Conservation (phyloP, 805 yeast species). For the Spathaspora passalidarum region DNA sequence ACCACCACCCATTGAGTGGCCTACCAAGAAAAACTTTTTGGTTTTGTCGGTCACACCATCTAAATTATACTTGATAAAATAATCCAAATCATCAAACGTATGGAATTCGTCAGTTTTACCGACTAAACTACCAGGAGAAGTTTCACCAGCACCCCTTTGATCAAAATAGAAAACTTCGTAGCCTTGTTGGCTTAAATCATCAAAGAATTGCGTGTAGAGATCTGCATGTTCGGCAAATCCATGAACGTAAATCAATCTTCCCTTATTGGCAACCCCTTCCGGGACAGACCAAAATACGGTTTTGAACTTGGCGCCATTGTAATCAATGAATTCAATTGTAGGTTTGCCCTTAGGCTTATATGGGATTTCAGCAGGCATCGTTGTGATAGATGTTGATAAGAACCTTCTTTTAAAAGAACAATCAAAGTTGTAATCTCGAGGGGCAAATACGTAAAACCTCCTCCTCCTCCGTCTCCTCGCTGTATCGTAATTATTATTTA, state of each 20-base stretch:
- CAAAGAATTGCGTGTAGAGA: conserved; percentile 51
- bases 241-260: conserved; percentile 60
- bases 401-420: neutral
- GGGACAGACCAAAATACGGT: conserved; percentile 43
- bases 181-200: conserved; percentile 49
- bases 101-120: conserved; percentile 59
- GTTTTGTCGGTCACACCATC: conserved; percentile 26
- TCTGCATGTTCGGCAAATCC: conserved; percentile 65
- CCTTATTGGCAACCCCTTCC: conserved; percentile 34
- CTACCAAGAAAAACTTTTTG: conserved; percentile 51
- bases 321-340: conserved; percentile 23
- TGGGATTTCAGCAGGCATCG: conserved; percentile 22
- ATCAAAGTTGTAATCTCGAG: neutral
- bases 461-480: neutral
- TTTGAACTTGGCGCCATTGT: conserved; percentile 38
- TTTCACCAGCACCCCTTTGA: conserved; percentile 74
- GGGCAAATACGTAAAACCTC: too few relatives aligned
- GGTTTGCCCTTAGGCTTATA: conserved; percentile 34
- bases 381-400: neutral
- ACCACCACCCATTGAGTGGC: conserved; percentile 86
- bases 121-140: conserved; percentile 49
- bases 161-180: conserved; percentile 68
- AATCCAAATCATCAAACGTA: conserved; percentile 59
- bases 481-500: neutral
- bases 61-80: conserved; percentile 46